These are phyloP conservation scores for Amylocarpus encephaloides DNA, from an alignment of 2,329 filamentous ascomycete genomes.

Conservation along the genomic window DNA sequence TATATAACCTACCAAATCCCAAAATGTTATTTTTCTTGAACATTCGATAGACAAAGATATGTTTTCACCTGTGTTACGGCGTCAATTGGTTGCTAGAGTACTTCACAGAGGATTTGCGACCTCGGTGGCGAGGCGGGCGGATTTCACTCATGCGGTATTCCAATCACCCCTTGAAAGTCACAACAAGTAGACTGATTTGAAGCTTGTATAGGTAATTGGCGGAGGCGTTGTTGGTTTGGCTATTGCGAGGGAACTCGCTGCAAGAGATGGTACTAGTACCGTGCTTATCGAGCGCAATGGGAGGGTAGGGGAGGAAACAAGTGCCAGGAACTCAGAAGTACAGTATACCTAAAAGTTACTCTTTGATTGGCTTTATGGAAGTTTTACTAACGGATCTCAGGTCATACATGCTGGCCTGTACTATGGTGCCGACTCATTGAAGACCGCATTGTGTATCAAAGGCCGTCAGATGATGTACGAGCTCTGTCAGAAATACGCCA, in stretches of 20 bases:
- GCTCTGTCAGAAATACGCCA: constrained; percentile 60
- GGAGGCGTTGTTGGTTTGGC: constrained; percentile 64
- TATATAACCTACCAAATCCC: not conserved
- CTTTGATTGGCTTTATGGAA: not conserved
- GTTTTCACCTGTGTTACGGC: constrained; percentile 11
- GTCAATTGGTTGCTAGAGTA: constrained; percentile 11
- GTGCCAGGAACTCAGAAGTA: constrained; percentile 62
- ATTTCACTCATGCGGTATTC: constrained; percentile 32
- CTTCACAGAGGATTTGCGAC: constrained; percentile 22
- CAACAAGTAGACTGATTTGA: not conserved
- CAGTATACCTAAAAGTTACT: constrained; percentile 22
- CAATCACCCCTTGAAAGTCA: not conserved
- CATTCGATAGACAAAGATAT: not conserved
- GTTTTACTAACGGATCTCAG: constrained; percentile 36
- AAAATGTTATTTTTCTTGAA: not conserved
- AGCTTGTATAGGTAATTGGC: constrained; percentile 42
- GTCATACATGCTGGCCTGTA: constrained; percentile 91
- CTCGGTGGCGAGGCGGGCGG: constrained; percentile 19
- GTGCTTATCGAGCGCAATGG: constrained; percentile 61
- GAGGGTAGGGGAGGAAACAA: constrained; percentile 61
- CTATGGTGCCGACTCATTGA: constrained; percentile 60
- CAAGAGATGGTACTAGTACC: constrained; percentile 52
- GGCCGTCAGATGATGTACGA: constrained; percentile 74
- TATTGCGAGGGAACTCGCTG: constrained; percentile 56
- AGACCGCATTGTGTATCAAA: constrained; percentile 73